Conservation (phyloP, 129 eudicot genomes). For the Pulicaria dysenterica region DNA sequence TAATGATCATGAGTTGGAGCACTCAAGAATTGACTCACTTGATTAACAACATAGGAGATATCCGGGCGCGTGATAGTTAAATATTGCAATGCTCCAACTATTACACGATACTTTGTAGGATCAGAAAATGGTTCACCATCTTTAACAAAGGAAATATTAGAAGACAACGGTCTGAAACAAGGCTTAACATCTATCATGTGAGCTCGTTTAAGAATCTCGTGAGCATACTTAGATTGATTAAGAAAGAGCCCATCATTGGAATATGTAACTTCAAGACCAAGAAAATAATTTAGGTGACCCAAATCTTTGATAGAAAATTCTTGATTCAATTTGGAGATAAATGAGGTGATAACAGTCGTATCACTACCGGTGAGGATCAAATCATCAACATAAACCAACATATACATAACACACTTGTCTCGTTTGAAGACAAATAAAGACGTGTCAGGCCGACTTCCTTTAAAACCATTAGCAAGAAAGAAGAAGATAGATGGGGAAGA, state of each 20-base stretch:
- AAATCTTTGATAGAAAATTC: slow-evolving; percentile 13
- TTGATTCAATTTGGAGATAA: background rate
- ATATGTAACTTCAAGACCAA: no score
- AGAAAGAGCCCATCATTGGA: no score
- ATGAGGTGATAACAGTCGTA: background rate
- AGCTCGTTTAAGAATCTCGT: background rate
- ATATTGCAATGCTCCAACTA: slow-evolving; percentile 5
- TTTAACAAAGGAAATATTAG: background rate
- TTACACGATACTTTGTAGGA: background rate
- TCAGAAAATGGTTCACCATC: background rate
- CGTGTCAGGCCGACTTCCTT: no score
- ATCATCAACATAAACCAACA: slow-evolving; percentile 12
- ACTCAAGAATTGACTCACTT: background rate
- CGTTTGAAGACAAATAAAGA: no score
- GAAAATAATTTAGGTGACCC: no score
- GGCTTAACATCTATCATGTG: slow-evolving; percentile 3
- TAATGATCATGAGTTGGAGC: background rate
- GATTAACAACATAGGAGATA: slow-evolving; percentile 1
- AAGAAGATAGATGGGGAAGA: no score
- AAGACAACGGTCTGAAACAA: background rate
- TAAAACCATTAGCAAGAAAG: background rate
- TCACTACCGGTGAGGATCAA: slow-evolving; percentile 9
- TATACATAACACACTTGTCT: no score
- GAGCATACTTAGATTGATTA: no score
- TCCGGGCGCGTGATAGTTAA: background rate